phyloP scores from a whole-genome alignment of 2,329 filamentous ascomycete genomes.

The Colletotrichum spaethianum region DNA sequence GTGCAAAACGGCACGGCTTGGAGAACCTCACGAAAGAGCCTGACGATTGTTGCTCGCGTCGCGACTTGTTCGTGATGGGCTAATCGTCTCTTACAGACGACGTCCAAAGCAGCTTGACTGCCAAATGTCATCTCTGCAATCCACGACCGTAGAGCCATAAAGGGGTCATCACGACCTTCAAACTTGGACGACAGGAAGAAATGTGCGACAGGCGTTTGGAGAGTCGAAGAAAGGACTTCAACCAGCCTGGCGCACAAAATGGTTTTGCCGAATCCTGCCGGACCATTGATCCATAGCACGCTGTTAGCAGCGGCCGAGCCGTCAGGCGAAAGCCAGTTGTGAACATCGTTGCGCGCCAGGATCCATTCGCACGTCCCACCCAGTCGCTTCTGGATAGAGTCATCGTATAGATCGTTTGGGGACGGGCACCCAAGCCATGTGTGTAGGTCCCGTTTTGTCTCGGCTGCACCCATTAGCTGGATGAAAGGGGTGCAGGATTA shows the following conservation, averaged over 20 bases:
- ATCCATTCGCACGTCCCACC: constrained; percentile 49
- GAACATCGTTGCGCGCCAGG: constrained; percentile 36
- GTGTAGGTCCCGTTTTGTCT: constrained; percentile 35
- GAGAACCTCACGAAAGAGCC: constrained; percentile 42
- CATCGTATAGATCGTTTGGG: constrained; percentile 42
- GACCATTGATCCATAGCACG: constrained; percentile 51
- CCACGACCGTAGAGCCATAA: constrained; percentile 49
- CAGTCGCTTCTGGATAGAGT: constrained; percentile 42
- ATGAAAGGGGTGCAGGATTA: rapidly evolving
- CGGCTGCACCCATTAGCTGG: constrained; percentile 1
- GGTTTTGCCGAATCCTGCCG: constrained; percentile 53
- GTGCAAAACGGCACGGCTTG: constrained; percentile 39
- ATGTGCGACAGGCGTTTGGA: constrained; percentile 24
- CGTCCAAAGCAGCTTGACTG: constrained; percentile 36
- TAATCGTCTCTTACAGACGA: constrained; percentile 20
- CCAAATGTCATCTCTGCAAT: constrained; percentile 44
- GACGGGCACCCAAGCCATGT: constrained; percentile 35
- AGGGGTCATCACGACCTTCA: constrained; percentile 46
- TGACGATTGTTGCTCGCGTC: constrained; percentile 39
- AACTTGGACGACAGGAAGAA: constrained; percentile 48
- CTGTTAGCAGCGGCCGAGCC: constrained; percentile 15
- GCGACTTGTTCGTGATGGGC: constrained; percentile 26
- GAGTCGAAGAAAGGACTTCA: constrained; percentile 40
- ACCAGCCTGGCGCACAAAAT: constrained; percentile 49
- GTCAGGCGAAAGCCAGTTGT: constrained; percentile 42